Percentiles rank a stretch among this genome's conserved stretches.
Conservation (phyloP, 192 early-diverging fungal species). For the Coemansia sp. region DNA sequence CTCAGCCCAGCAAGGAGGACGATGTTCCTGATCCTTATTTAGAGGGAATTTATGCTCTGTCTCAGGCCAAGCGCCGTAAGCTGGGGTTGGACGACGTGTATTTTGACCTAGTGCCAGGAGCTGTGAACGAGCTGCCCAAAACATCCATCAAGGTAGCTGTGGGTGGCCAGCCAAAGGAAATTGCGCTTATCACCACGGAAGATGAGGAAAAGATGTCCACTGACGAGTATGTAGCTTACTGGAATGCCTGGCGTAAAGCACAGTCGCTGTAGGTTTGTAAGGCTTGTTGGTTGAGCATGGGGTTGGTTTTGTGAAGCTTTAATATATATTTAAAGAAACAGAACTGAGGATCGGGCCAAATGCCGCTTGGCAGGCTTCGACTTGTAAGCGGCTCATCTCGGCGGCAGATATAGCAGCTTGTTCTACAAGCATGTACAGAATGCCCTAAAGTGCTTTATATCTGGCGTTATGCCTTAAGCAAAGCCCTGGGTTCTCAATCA, state of each 20-base stretch:
- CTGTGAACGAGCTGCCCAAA: slow-evolving; percentile 11
- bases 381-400: too few species aligned
- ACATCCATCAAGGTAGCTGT: slow-evolving; percentile 14
- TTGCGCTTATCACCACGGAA: slow-evolving; percentile 22
- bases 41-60: slow-evolving; percentile 40
- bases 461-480: too few species aligned
- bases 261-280: neutral
- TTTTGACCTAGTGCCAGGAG: neutral
- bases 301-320: too few species aligned
- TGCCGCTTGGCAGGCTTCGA: too few species aligned
- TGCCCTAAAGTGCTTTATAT: too few species aligned
- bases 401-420: too few species aligned
- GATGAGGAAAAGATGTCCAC: slow-evolving; percentile 39
- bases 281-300: too few species aligned
- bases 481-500: too few species aligned
- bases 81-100: slow-evolving; percentile 29
- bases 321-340: too few species aligned
- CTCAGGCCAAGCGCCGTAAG: slow-evolving; percentile 33
- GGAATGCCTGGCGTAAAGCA: slow-evolving; percentile 29
- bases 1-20: neutral
- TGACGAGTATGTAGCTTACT: slow-evolving; percentile 40
- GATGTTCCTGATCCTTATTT: slow-evolving; percentile 30
- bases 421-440: too few species aligned
- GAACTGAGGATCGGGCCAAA: too few species aligned
- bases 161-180: slow-evolving; percentile 30